phyloP scores from a whole-genome alignment of 2,329 filamentous ascomycete genomes.

The Fusarium succisae region DNA sequence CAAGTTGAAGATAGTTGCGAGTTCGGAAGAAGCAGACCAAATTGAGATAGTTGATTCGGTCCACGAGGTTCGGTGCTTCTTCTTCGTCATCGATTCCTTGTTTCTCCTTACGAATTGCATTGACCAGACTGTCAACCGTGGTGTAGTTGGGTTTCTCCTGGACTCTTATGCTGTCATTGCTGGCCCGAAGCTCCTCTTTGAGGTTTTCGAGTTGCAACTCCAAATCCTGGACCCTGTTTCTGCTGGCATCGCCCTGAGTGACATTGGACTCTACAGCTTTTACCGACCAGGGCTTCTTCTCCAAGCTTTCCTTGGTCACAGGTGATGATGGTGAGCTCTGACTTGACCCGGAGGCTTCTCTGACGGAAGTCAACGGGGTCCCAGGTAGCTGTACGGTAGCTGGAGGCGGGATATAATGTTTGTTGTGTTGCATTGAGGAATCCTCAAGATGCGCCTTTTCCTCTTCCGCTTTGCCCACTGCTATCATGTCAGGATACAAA shows the following conservation, averaged over 20 bases:
- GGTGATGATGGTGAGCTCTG: neutral
- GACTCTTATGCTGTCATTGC: neutral
- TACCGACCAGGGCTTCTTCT: neutral
- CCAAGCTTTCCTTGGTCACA: neutral
- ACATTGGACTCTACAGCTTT: neutral
- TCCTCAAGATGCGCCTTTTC: neutral
- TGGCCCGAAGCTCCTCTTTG: neutral
- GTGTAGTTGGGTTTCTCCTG: neutral
- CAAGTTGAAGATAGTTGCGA: conserved; percentile 21
- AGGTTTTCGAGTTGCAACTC: neutral
- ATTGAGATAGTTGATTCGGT: conserved; percentile 33
- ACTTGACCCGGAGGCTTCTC: neutral
- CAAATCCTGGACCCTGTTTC: neutral
- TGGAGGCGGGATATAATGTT: neutral
- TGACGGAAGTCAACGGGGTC: neutral
- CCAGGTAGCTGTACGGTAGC: neutral
- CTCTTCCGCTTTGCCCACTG: neutral
- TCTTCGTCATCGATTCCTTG: neutral
- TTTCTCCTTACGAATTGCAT: neutral
- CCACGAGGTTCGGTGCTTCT: neutral
- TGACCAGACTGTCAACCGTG: conserved; percentile 5
- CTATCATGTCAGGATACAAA: neutral
- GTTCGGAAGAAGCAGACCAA: conserved; percentile 23
- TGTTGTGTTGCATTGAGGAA: neutral
- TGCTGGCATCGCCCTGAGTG: neutral